These are phyloP conservation scores for Plasmodium billcollinsi DNA, from an alignment of 169 alveolate species.

Conservation along the genomic window DNA sequence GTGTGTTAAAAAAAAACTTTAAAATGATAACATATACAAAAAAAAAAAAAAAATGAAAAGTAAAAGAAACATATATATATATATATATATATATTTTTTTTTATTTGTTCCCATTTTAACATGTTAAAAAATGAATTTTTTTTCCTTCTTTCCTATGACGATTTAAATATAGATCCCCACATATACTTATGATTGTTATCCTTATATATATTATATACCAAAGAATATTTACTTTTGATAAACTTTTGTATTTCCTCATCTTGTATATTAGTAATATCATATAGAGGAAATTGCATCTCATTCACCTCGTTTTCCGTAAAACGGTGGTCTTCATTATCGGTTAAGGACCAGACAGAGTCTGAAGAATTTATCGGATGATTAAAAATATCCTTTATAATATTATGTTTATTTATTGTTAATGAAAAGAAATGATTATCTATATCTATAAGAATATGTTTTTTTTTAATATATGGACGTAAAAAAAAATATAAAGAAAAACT, in stretches of 20 bases:
- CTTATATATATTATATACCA: conserved; percentile 67
- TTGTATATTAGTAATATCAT: conserved; percentile 15
- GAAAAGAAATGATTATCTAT: conserved; percentile 47
- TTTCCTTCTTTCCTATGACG: conserved; percentile 4
- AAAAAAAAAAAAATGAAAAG: background rate
- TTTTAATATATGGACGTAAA: conserved; percentile 28
- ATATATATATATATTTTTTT: too few relatives aligned
- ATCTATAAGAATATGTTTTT: conserved; percentile 44
- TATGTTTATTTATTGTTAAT: conserved; percentile 26
- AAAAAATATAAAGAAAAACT: conserved; percentile 60
- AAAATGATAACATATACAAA: too few relatives aligned
- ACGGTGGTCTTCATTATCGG: conserved; percentile 14
- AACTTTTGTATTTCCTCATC: conserved; percentile 38
- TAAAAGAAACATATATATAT: background rate
- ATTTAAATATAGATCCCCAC: conserved; percentile 77
- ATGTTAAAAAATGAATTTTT: background rate
- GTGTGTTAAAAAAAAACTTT: too few relatives aligned
- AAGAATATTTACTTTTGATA: conserved; percentile 21
- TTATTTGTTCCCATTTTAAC: background rate
- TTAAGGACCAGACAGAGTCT: conserved; percentile 68
- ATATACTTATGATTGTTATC: conserved; percentile 74
- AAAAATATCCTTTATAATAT: conserved; percentile 65
- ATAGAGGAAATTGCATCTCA: conserved; percentile 22
- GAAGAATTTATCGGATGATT: conserved; percentile 40
- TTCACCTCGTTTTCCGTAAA: background rate